Base-by-base conservation (phyloP, 2,329 filamentous ascomycete species). In the Trichothecium sympodiale region DNA sequence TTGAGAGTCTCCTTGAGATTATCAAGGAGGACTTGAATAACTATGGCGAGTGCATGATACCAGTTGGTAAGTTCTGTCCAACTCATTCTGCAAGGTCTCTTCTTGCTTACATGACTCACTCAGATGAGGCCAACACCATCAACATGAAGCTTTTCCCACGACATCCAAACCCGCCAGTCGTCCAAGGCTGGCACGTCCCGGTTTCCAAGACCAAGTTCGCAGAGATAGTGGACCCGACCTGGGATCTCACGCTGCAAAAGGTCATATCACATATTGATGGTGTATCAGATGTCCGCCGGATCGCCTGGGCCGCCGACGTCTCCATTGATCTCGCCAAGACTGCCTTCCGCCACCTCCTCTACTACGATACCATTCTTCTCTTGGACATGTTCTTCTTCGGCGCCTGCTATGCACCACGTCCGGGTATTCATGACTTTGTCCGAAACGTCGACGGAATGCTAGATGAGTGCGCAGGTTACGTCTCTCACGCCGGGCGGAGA, bases 1-100 rank as follows among this genome's bases (percentile, higher is more conserved):
- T 94, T 51, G 83, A 89, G 63, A 85, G 83, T 46, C 61, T 98
- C 45, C 69, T 96, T 46, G 87, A 82, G 59, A 81, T 82, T 41
- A 70, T 83, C 39, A 79, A 79, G 52, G 77, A 95, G 60, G 88
- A 98, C 54, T 55, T 98, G 46, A 95, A 96, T 53, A 93, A 93
- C 49, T 98, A 95, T 52, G 88, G 85, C 52, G 91, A 98, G 63
- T 94, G 88, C 68, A 94, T 94, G 88, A 94, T 95, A 50, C 88
- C 88, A 1, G 89, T 95, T 43, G 84, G 84, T 88, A 62, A 43
- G 74, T 65, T 35, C 20, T n/a, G 20, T 33, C 9, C 12, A 18
- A 15, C 16, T 25, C 23, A 17, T 27, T 33, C 27, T 29, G 15
- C 18, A 27, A 25, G 29, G 26, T 9, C n/a, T n/a, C n/a, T n/a